Base-by-base conservation (phyloP, 805 yeast species). In the Saturnispora halmiae region DNA sequence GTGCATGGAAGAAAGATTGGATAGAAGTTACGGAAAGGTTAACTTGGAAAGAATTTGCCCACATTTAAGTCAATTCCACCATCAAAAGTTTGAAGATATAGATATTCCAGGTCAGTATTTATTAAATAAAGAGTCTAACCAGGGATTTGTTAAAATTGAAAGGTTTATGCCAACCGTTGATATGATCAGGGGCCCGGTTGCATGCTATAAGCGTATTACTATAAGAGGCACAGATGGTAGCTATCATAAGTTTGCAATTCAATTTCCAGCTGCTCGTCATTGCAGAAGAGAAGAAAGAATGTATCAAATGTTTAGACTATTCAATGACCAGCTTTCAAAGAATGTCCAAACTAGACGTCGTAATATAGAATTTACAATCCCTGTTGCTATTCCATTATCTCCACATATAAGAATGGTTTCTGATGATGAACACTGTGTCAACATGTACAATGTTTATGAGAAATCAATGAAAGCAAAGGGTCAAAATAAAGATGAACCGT, bases 41-140 rank as follows among this genome's bases (percentile, higher is more conserved):
- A 82, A 87, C 51, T 63, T 92, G 47, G 98, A 92, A 61, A 77
- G 87, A 43, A 69, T 92, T 47, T 87, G 96, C 53, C 96, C 97
- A 13, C 97, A 90, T 52, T 69, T 92, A 59, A 82, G 94, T 57
- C 96, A 88, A 57, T 92, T 94, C 75, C 98, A 92, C 62, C 95
- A 92, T 59, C 97, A 92, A 59, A 90, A 87, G 62, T 92, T 92
- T 56, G 99, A 92, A 59, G 98, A 92, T 37, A 85, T 92, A 44
- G 98, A 92, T 59, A 79, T 92, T 44, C 98, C 98, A 0, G 98
- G 99, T 2, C 99, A 92, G 57, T 92, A 92, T 55, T 65, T 88
- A 55, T 67, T 86, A 64, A 83, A 85, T 58, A 82, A 80, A 57
- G 97, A 90, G 53, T 85, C 71, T 60, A 86, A 73, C 59, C 90